Percentiles rank a stretch among this genome's conserved stretches.
Evolutionary conservation across 805 yeast genomes (phyloP).

Genomic region (Dipodascus albidus): DNA sequence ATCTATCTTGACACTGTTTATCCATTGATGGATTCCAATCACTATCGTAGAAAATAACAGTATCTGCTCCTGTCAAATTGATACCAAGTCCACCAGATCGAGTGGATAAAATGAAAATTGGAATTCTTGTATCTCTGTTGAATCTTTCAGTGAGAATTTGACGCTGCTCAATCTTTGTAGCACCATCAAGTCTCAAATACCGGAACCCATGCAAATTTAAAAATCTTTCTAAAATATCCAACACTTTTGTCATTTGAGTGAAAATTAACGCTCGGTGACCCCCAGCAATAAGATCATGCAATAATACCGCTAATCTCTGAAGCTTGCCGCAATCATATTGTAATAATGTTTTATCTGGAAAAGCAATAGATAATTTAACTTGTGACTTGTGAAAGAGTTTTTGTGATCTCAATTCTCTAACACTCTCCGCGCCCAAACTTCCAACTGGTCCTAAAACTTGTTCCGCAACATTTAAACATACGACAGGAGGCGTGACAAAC

Average conservation of each 20-base stretch:
- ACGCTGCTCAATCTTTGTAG: slow-evolving; percentile 94
- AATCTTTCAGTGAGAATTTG: slow-evolving; percentile 89
- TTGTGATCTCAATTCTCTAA: slow-evolving; percentile 2
- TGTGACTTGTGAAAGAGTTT: slow-evolving; percentile 72
- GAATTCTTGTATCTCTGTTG: slow-evolving; percentile 73
- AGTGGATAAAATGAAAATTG: slow-evolving; percentile 85
- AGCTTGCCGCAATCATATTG: slow-evolving; percentile 96
- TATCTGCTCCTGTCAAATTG: slow-evolving; percentile 95
- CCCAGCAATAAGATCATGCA: slow-evolving; percentile 65
- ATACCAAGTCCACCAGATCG: slow-evolving; percentile 98
- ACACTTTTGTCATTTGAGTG: slow-evolving; percentile 96
- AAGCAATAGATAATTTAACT: slow-evolving; percentile 79
- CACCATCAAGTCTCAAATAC: slow-evolving; percentile 92
- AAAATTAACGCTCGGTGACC: slow-evolving; percentile 94
- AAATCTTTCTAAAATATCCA: slow-evolving; percentile 88
- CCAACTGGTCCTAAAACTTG: slow-evolving; percentile 1
- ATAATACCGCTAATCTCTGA: slow-evolving; percentile 65
- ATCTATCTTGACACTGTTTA: slow-evolving; percentile 96
- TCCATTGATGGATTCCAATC: slow-evolving; percentile 99
- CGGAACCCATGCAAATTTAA: slow-evolving; percentile 89
- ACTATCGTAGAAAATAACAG: slow-evolving; percentile 94
- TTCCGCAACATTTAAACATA: slow-evolving; percentile 42
- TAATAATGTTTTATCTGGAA: slow-evolving; percentile 85
- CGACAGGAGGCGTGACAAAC: slow-evolving; percentile 80
- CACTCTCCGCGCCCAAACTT: neutral